Base-by-base conservation (phyloP, 2,329 filamentous ascomycete genomes). In the Penicillium sp. region DNA sequence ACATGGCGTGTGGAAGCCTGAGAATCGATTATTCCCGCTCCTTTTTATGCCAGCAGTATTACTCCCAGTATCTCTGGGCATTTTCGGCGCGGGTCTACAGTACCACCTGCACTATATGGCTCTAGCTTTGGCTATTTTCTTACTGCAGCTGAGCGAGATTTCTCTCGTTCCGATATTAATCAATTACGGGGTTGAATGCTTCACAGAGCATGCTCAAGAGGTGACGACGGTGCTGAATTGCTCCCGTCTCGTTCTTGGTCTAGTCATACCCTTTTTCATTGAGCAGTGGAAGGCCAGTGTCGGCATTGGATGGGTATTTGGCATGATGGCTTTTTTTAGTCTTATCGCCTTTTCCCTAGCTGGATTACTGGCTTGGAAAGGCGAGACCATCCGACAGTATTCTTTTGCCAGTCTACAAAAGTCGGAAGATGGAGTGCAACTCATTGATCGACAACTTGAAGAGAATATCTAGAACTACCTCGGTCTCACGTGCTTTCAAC, bases 21-120 rank as follows among this genome's bases (percentile, higher is more conserved):
- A 66, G 20, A 60, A 59, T 36, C 50, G 63, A 11, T 52, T 66
- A 0, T 51, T 59, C 17, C 44, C 51, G 13, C 37, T 57, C 12
- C 59, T 53, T 50, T n/a, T 61, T 1, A 53, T 56, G 0, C 50
- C 46, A 32, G 38, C 57, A 6, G 29, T 63, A 20, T 37, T 57
- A n/a, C 41, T 55, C 6, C 54, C 59, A 1, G 51, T 61, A 25
- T 59, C 57, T 2, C 41, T 63, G 20, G 61, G 62, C 1, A 50
- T 64, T 13, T 61, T 61, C 20, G 68, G 68, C 7, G 59, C 60
- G 1, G 57, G 55, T 1, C 47, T 71, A n/a, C 54, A 68, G 40
- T 63, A 69, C 34, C 61, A 67, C 36, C 41, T 64, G 3, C 61
- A 66, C 37, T 70, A 61, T 48, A 58, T 60, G 47, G 57, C 69